phyloP scores from a whole-genome alignment of 106 monocot genomes.

The Xerophyta viscosa region DNA sequence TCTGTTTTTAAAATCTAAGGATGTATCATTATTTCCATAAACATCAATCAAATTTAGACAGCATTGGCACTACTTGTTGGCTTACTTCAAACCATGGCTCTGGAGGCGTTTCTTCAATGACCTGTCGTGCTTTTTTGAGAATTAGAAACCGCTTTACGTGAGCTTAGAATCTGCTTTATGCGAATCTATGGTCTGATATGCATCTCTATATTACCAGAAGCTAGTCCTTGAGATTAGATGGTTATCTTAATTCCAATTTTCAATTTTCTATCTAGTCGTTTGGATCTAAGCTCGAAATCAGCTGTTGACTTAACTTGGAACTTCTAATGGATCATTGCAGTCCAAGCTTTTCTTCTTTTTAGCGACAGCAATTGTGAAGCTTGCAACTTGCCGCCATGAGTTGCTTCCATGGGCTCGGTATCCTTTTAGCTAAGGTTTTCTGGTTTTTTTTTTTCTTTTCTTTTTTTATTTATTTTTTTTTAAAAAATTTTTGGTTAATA shows the following conservation, averaged over 20 bases:
- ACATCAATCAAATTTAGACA: constrained; percentile 56
- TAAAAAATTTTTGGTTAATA: background rate
- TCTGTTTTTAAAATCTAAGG: too few species aligned
- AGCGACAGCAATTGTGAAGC: constrained; percentile 85
- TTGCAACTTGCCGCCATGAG: constrained; percentile 76
- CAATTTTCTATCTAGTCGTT: constrained; percentile 38
- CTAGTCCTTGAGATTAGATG: background rate
- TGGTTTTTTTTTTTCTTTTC: background rate
- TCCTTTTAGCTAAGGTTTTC: constrained; percentile 75
- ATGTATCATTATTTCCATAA: too few species aligned
- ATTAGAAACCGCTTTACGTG: constrained; percentile 87
- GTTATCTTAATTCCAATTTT: background rate
- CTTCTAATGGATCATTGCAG: constrained; percentile 54
- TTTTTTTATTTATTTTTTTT: too few species aligned
- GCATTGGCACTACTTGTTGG: constrained; percentile 89
- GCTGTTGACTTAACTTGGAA: constrained; percentile 27
- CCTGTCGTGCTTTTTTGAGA: too few species aligned
- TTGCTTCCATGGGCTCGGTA: constrained; percentile 88
- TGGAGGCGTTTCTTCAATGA: constrained; percentile 61
- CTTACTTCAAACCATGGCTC: constrained; percentile 91
- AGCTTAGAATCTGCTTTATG: constrained; percentile 89
- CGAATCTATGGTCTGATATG: constrained; percentile 76
- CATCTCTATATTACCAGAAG: too few species aligned
- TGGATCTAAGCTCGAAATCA: constrained; percentile 57
- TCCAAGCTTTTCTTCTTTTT: constrained; percentile 79